Evolutionary conservation across 352 stramenopile genomes (phyloP), one percentile per base, ranked within the genome.

Genomic region (Phytophthora tubulina): DNA sequence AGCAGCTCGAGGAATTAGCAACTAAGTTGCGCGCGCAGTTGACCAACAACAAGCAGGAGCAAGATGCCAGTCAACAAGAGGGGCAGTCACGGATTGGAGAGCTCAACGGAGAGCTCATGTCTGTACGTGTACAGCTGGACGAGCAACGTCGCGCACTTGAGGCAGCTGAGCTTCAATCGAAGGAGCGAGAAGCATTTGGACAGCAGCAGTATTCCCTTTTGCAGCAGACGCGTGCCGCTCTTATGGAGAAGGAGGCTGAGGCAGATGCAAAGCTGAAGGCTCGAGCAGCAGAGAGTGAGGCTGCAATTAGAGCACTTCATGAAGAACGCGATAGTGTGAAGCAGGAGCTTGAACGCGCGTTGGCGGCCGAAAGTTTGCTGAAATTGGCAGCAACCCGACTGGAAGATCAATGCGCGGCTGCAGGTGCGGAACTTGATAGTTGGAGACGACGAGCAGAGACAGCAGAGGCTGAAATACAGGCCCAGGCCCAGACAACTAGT

Each of bases 121-220:
- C 87, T 42, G 75, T 85, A 1, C 92, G 86, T 45, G 86, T 96
- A 0, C 89, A 94, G 46, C 52, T 94, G 1, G 87, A 95, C 39
- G 89, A 96, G 36, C 71, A 84, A 15, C 89, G 88, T 21, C 80
- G 89, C 10, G 83, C 88, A 8, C 67, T 92, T 3, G 81, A 93
- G 62, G 80, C 75, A 5, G 90, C 87, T 4, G 87, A 93, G 32
- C 73, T 92, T 53, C 85, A 88, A 65, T 71, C 76, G 5, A 84
- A 91, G 44, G 87, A 95, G 31, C 84, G 90, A 63, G 78, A 93
- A 38, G 58, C 66, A 4, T 88, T 89, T 33, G 72, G 70, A 0
- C 65, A 90, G 9, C 71, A 89, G 45, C 70, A 91, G 27, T 81
- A 91, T 52, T 68, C 71, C 0, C 76, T 91, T 30, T 54, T 94